Conservation (phyloP, 2,329 filamentous ascomycete species). For the Sporothrix luriei region DNA sequence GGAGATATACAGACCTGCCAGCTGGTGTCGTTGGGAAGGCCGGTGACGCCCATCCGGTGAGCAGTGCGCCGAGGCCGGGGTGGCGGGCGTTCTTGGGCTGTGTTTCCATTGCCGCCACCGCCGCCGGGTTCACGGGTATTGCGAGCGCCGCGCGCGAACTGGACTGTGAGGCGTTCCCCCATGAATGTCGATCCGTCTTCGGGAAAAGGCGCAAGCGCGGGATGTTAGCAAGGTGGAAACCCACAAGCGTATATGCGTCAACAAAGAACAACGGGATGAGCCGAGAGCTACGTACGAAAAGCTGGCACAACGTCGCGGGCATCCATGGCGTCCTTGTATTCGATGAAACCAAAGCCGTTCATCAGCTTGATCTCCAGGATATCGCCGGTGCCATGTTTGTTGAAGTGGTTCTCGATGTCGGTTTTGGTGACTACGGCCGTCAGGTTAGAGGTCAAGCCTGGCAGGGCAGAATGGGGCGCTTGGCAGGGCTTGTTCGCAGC, state of each 20-base stretch:
- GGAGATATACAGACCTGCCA: conserved; percentile 89
- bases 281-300: conserved; percentile 15
- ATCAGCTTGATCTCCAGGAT: conserved; percentile 99
- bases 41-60: conserved; percentile 95
- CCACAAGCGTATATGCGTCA: conserved; percentile 35
- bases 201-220: conserved; percentile 44
- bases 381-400: conserved; percentile 91
- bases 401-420: conserved; percentile 95
- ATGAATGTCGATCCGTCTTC: conserved; percentile 96
- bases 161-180: conserved; percentile 94
- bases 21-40: conserved; percentile 96
- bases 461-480: neutral
- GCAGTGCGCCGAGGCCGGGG: conserved; percentile 88
- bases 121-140: conserved; percentile 48
- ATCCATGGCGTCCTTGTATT: conserved; percentile 98
- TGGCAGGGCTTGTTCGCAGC: neutral
- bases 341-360: conserved; percentile 99
- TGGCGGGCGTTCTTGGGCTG: conserved; percentile 59
- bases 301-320: conserved; percentile 94
- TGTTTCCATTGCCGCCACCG: conserved; percentile 45
- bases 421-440: conserved; percentile 79
- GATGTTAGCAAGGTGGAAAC: conserved; percentile 37
- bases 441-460: conserved; percentile 32
- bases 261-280: conserved; percentile 12
- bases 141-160: conserved; percentile 88